Conservation (phyloP, 345 rosid genomes). For the Aethionema arabicum region DNA sequence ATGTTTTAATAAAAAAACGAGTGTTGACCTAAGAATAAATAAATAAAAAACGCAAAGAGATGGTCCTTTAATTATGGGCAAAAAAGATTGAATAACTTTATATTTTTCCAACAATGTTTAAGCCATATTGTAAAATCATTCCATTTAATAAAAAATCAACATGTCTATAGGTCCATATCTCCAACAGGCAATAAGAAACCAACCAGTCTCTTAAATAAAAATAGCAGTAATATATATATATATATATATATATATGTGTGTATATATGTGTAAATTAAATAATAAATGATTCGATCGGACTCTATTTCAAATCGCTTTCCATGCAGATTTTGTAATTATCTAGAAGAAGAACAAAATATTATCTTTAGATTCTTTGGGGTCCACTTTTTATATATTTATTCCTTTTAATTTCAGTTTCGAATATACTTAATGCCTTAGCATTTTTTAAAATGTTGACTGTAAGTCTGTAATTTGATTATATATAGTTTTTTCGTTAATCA, state of each 20-base stretch:
- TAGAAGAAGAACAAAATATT: slow-evolving; percentile 31
- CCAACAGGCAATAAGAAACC: slow-evolving; percentile 13
- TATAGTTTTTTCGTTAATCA: no score
- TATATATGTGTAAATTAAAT: neutral
- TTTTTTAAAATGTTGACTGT: neutral
- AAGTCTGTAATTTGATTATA: no score
- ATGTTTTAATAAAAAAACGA: neutral
- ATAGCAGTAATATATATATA: slow-evolving; percentile 8
- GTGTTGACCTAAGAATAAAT: neutral
- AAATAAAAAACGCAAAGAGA: neutral
- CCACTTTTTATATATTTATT: slow-evolving; percentile 20
- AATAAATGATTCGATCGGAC: slow-evolving; percentile 14
- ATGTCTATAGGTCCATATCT: slow-evolving; percentile 8
- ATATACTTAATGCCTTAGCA: slow-evolving; percentile 6
- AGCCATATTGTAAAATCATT: slow-evolving; percentile 6
- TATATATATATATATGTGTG: no score
- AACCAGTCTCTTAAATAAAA: neutral
- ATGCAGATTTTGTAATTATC: slow-evolving; percentile 20
- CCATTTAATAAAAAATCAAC: neutral
- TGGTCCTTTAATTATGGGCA: neutral
- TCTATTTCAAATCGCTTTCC: slow-evolving; percentile 8
- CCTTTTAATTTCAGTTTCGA: slow-evolving; percentile 7
- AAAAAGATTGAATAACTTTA: neutral
- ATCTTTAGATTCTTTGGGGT: slow-evolving; percentile 14
- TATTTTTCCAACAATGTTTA: neutral